Percentiles rank a stretch among this genome's conserved stretches.
phyloP scores from a whole-genome alignment of 495 filamentous ascomycete genomes.

The Hapsidospora chrysogenum region DNA sequence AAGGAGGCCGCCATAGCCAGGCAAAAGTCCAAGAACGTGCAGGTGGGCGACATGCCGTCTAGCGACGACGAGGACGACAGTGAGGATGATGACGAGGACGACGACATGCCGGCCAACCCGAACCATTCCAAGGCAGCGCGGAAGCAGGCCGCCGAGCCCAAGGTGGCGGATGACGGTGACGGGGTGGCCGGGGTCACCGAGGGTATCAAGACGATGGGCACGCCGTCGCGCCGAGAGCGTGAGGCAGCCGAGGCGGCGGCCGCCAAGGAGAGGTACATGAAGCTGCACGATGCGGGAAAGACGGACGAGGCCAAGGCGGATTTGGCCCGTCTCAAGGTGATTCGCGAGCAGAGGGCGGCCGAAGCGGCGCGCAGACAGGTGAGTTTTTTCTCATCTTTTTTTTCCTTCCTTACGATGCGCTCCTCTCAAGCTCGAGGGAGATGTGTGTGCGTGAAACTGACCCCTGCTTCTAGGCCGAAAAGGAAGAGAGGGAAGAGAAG shows the following conservation, averaged over 20 bases:
- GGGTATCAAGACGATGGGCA: constrained; percentile 25
- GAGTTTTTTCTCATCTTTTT: constrained; percentile 5
- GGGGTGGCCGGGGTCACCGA: constrained; percentile 30
- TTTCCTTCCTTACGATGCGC: background rate
- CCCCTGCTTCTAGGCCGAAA: constrained; percentile 41
- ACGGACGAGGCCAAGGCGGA: constrained; percentile 94
- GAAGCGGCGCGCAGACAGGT: constrained; percentile 48
- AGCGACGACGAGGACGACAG: constrained; percentile 45
- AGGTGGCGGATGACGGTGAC: constrained; percentile 6
- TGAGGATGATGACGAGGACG: constrained; percentile 40
- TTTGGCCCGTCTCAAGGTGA: constrained; percentile 61
- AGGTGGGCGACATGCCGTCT: constrained; percentile 71
- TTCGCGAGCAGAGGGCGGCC: constrained; percentile 72
- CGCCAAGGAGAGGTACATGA: constrained; percentile 80
- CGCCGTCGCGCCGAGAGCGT: constrained; percentile 64
- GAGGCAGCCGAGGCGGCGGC: constrained; percentile 80
- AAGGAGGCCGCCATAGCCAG: constrained; percentile 77
- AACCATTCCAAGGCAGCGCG: constrained; percentile 64
- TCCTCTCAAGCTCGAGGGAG: too few species aligned
- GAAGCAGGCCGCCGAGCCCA: constrained; percentile 22
- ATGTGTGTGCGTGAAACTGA: background rate
- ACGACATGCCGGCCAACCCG: constrained; percentile 66
- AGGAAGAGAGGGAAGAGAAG: constrained; percentile 50
- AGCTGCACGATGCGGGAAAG: constrained; percentile 90
- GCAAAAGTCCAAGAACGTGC: constrained; percentile 41